These are phyloP conservation scores for Acacia crassicarpa DNA, from an alignment of 306 rosid species.

Conservation along the genomic window DNA sequence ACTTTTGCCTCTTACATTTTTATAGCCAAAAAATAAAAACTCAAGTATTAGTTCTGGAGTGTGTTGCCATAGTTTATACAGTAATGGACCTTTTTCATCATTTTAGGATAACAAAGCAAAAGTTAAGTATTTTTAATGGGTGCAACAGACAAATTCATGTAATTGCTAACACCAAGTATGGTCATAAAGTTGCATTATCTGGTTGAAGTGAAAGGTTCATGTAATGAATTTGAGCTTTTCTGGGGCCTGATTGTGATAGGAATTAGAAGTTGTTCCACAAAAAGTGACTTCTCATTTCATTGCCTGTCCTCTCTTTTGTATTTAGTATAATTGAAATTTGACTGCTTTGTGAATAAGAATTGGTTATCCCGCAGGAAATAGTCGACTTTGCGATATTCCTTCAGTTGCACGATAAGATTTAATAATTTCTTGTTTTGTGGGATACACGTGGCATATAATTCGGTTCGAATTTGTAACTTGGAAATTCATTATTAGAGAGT, in stretches of 20 bases:
- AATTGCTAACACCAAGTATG: conserved; percentile 9
- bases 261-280: conserved; percentile 24
- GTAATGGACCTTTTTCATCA: conserved; percentile 4
- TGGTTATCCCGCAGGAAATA: background rate
- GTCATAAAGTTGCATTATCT: conserved; percentile 22
- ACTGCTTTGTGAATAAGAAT: conserved; percentile 34
- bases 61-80: background rate
- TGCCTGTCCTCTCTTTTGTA: conserved; percentile 35
- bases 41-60: background rate
- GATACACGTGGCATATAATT: conserved; percentile 39
- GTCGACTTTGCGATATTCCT: conserved; percentile 23
- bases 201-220: conserved; percentile 29
- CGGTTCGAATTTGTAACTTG: conserved; percentile 31
- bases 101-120: conserved; percentile 16
- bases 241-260: conserved; percentile 26
- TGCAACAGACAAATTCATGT: background rate
- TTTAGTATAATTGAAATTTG: conserved; percentile 45
- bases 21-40: background rate
- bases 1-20: background rate
- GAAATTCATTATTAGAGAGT: conserved; percentile 27
- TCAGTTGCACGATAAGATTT: conserved; percentile 14
- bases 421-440: conserved; percentile 43
- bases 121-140: conserved; percentile 9
- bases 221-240: conserved; percentile 16
- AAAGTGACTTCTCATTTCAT: conserved; percentile 32